Evolutionary conservation across 257 asterid species (phyloP).

Genomic region (Gentiana macrophylla): DNA sequence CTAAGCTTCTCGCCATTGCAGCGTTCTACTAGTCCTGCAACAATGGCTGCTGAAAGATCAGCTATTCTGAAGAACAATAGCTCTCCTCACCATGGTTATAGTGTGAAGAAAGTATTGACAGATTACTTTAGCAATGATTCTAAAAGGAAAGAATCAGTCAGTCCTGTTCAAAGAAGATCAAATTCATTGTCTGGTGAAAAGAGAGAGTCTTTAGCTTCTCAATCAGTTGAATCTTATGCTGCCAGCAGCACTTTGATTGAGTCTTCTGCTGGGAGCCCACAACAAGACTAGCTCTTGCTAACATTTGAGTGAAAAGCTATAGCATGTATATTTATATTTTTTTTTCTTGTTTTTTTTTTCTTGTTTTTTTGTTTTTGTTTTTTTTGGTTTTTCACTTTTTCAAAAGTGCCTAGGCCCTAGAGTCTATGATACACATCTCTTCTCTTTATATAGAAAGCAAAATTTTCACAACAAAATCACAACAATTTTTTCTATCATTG

Average conservation of each 20-base stretch:
- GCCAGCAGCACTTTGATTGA: neutral
- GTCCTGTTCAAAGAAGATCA: constrained; percentile 20
- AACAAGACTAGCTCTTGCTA: neutral
- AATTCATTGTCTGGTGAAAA: constrained; percentile 30
- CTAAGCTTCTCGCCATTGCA: constrained; percentile 55
- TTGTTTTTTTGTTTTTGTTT: too few relatives aligned
- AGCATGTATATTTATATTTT: neutral
- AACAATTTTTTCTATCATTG: too few relatives aligned
- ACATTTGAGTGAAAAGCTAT: neutral
- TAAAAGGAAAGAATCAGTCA: constrained; percentile 28
- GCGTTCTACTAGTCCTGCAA: constrained; percentile 32
- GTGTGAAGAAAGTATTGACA: constrained; percentile 59
- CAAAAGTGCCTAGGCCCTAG: too few relatives aligned
- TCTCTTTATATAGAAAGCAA: too few relatives aligned
- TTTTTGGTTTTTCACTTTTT: too few relatives aligned
- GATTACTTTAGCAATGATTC: constrained; percentile 51
- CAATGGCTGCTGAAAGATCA: constrained; percentile 24
- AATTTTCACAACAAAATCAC: too few relatives aligned
- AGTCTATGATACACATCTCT: too few relatives aligned
- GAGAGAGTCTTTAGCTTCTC: constrained; percentile 31
- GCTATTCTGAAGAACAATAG: constrained; percentile 20
- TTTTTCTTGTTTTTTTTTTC: too few relatives aligned
- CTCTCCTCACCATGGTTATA: constrained; percentile 33
- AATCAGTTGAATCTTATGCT: constrained; percentile 30
- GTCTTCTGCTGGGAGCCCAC: constrained; percentile 15